Percentiles rank a stretch among this genome's conserved stretches.
phyloP scores from a whole-genome alignment of 2,329 filamentous ascomycete genomes.

The Penicillium italicum region DNA sequence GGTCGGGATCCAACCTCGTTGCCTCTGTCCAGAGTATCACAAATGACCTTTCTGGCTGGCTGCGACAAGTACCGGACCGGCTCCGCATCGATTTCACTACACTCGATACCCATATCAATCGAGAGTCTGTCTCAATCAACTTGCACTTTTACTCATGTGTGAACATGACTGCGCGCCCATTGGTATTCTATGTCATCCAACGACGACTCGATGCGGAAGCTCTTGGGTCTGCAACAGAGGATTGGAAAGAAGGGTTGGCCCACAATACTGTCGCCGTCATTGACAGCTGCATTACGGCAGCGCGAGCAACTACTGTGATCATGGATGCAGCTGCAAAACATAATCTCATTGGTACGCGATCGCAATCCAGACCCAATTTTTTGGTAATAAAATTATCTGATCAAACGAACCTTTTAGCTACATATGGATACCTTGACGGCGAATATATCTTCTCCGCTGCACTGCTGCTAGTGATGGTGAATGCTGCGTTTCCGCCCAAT shows the following conservation, averaged over 20 bases:
- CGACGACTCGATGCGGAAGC: constrained; percentile 42
- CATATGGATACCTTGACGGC: constrained; percentile 57
- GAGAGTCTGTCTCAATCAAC: constrained; percentile 52
- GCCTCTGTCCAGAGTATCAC: constrained; percentile 52
- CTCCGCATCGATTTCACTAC: constrained; percentile 50
- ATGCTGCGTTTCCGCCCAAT: constrained; percentile 50
- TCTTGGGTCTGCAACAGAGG: constrained; percentile 33
- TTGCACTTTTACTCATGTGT: constrained; percentile 57
- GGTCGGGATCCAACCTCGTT: constrained; percentile 49
- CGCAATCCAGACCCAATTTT: not conserved
- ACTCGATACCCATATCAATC: constrained; percentile 42
- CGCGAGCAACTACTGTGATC: constrained; percentile 48
- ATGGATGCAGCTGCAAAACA: constrained; percentile 50
- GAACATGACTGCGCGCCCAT: constrained; percentile 55
- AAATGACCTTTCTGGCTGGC: constrained; percentile 50
- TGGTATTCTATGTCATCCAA: constrained; percentile 54
- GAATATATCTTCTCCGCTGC: constrained; percentile 56
- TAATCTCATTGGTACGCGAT: constrained; percentile 48
- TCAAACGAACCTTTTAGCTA: constrained; percentile 35
- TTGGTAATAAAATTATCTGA: not conserved
- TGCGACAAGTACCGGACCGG: constrained; percentile 46
- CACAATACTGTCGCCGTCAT: constrained; percentile 51
- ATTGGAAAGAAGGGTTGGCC: constrained; percentile 50
- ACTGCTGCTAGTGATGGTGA: constrained; percentile 54
- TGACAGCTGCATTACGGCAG: constrained; percentile 52